A percentile compares a stretch with the other conserved stretches of the same genome.
Conservation (phyloP, 768 basidiomycete species). For the Lentinula sp. region DNA sequence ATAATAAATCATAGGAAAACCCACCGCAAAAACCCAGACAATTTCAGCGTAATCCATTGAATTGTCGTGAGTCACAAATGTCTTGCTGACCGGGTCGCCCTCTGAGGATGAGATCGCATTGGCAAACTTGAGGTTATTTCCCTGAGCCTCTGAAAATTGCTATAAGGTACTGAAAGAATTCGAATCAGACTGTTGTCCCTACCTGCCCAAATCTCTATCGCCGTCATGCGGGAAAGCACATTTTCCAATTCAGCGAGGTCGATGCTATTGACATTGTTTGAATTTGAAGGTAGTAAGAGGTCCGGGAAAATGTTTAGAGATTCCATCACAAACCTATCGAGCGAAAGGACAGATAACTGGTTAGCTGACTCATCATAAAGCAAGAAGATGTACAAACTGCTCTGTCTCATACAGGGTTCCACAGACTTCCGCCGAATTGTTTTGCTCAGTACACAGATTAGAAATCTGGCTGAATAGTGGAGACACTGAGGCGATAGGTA, state of each 20-base stretch:
- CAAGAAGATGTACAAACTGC: background rate
- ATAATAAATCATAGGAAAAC: background rate
- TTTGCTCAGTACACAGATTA: background rate
- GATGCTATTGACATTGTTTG: background rate
- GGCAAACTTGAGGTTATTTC: background rate
- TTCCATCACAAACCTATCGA: slow-evolving; percentile 4
- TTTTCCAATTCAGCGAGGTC: slow-evolving; percentile 2
- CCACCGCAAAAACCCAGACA: background rate
- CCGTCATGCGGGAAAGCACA: slow-evolving; percentile 5
- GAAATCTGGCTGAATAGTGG: background rate
- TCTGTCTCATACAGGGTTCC: slow-evolving; percentile 1
- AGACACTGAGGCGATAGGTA: background rate
- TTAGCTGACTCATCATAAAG: background rate
- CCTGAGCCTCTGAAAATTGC: background rate
- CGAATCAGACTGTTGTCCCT: background rate
- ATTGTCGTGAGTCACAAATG: background rate
- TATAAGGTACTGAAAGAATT: background rate
- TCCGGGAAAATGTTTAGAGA: slow-evolving; percentile 3
- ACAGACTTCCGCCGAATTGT: background rate
- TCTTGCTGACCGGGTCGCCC: background rate
- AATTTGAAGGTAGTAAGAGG: background rate
- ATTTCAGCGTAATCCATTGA: background rate
- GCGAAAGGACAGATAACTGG: too few relatives aligned
- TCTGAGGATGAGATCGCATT: background rate
- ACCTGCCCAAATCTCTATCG: slow-evolving; percentile 4